These are phyloP conservation scores for Mentha longifolia DNA, from an alignment of 257 asterid genomes.

Conservation along the genomic window DNA sequence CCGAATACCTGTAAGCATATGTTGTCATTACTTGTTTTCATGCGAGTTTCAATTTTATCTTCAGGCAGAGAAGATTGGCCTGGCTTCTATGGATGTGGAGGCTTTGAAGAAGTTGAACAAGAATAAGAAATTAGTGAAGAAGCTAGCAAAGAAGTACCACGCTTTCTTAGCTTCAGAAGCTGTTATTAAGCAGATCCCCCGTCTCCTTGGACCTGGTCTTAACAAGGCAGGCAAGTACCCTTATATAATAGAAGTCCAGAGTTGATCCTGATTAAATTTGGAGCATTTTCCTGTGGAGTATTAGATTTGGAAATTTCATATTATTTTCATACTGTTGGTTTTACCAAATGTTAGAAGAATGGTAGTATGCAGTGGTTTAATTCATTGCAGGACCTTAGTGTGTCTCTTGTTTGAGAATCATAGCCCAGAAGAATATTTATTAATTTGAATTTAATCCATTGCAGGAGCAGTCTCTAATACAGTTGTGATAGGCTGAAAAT, in stretches of 20 bases:
- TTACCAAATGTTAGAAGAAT: too few relatives aligned
- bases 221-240: constrained; percentile 64
- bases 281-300: too few relatives aligned
- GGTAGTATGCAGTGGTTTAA: too few relatives aligned
- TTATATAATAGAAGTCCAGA: not conserved
- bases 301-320: too few relatives aligned
- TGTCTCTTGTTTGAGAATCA: not conserved
- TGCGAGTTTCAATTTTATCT: not conserved
- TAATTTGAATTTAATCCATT: too few relatives aligned
- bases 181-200: constrained; percentile 63
- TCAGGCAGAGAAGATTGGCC: constrained; percentile 61
- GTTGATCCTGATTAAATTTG: too few relatives aligned
- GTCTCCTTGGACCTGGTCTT: constrained; percentile 64
- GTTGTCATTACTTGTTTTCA: not conserved
- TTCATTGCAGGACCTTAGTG: too few relatives aligned
- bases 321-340: too few relatives aligned
- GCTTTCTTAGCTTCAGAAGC: constrained; percentile 66
- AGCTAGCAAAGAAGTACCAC: constrained; percentile 64
- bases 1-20: not conserved
- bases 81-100: constrained; percentile 69
- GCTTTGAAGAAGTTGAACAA: constrained; percentile 63
- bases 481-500: too few relatives aligned
- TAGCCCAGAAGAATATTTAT: not conserved
- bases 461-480: too few relatives aligned
- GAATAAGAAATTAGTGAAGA: constrained; percentile 64